phyloP scores from a whole-genome alignment of 169 alveolate genomes.

The Eimeria acervulina region DNA sequence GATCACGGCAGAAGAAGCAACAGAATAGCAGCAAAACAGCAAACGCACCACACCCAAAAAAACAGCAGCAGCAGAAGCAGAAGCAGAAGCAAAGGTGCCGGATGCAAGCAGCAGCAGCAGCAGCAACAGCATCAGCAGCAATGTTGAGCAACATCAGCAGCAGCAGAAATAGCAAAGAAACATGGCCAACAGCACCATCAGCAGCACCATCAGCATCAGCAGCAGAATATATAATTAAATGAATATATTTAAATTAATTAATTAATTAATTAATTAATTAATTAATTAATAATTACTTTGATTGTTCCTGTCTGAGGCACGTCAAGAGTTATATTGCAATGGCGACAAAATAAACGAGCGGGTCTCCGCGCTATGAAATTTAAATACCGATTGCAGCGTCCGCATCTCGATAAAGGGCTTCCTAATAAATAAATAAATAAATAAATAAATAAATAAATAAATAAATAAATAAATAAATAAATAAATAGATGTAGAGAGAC shows the following conservation, averaged over 20 bases:
- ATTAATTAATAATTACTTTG: conserved; percentile 45
- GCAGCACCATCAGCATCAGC: no score
- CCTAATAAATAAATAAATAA: no score
- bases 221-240: neutral
- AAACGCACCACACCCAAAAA: neutral
- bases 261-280: no score
- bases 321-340: conserved; percentile 88
- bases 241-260: no score
- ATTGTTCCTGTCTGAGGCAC: conserved; percentile 91
- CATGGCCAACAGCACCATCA: no score
- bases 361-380: conserved; percentile 87
- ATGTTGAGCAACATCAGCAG: conserved; percentile 22
- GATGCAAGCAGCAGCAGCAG: no score
- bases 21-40: neutral
- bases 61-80: conserved; percentile 13
- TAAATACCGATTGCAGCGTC: conserved; percentile 90
- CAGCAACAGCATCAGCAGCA: conserved; percentile 28
- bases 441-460: conserved; percentile 7
- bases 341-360: conserved; percentile 87
- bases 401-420: conserved; percentile 88
- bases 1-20: neutral
- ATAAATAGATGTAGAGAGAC: no score
- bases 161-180: no score
- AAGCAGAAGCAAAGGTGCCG: no score
- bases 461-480: no score